phyloP scores from a whole-genome alignment of 352 stramenopile genomes.

The Phytophthora lateralis region DNA sequence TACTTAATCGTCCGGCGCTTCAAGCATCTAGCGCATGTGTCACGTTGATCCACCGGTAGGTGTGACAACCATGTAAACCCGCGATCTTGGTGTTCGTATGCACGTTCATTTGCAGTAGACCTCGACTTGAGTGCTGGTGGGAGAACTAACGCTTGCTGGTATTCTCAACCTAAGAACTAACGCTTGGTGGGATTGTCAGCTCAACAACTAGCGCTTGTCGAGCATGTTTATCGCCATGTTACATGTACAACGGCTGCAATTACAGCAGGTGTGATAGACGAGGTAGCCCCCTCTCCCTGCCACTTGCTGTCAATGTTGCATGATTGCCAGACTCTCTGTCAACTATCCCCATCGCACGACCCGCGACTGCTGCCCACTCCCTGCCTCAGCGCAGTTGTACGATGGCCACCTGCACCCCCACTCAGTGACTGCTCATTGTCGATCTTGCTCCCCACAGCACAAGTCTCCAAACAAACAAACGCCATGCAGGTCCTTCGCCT shows the following conservation, averaged over 20 bases:
- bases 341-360: neutral
- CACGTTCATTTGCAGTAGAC: neutral
- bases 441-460: slow-evolving; percentile 18
- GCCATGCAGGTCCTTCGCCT: slow-evolving; percentile 30
- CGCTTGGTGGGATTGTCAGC: neutral
- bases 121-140: neutral
- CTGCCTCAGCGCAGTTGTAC: neutral
- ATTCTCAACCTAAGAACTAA: neutral
- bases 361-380: neutral
- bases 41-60: neutral
- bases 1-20: neutral
- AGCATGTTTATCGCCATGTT: neutral
- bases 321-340: slow-evolving; percentile 1
- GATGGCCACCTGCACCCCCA: neutral
- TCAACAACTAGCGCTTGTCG: neutral
- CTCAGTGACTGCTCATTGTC: slow-evolving; percentile 19
- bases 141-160: neutral
- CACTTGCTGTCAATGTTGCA: slow-evolving; percentile 10
- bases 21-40: neutral
- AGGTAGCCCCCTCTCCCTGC: slow-evolving; percentile 2
- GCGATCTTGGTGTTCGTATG: neutral
- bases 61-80: neutral
- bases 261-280: neutral
- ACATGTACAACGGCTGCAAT: neutral
- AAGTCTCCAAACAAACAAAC: slow-evolving; percentile 12